Percentiles rank a stretch among this genome's conserved stretches.
phyloP scores from a whole-genome alignment of 2,329 filamentous ascomycete species.

The Trichoderma lentiforme region DNA sequence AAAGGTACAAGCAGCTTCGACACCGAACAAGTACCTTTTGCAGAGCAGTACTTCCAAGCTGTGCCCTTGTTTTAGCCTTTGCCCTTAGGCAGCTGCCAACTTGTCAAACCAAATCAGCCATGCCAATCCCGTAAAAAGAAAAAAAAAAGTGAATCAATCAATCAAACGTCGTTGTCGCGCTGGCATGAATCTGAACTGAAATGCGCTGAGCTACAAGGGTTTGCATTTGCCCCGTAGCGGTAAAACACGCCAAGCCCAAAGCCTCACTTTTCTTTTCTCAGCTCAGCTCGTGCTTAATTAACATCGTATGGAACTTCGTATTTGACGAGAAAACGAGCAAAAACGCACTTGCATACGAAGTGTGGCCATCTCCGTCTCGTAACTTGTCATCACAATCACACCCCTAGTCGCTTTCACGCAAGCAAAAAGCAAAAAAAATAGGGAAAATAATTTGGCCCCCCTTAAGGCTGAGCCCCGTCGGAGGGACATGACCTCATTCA shows the following conservation, averaged over 20 bases:
- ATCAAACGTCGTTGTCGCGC: not conserved
- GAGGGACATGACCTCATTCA: not conserved
- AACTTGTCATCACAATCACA: not conserved
- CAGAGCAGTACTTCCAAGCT: not conserved
- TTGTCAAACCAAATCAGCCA: not conserved
- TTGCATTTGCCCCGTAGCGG: not conserved
- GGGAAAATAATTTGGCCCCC: not conserved
- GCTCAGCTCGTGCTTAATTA: not conserved
- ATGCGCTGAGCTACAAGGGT: not conserved
- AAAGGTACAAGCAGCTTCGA: not conserved
- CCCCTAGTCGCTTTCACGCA: not conserved
- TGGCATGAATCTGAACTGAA: no score
- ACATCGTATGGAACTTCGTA: not conserved
- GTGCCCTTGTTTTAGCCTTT: not conserved
- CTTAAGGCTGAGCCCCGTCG: not conserved
- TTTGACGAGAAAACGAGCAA: not conserved
- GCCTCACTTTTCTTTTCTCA: conserved; percentile 4
- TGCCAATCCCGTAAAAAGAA: not conserved
- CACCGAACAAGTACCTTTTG: not conserved
- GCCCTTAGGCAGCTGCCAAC: not conserved
- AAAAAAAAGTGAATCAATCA: not conserved
- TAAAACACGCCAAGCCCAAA: conserved; percentile 15
- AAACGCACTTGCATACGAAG: not conserved
- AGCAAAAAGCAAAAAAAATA: not conserved
- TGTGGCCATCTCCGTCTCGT: not conserved